Base-by-base conservation (phyloP, 129 eudicot genomes). In the Flaveria ramosissima region DNA sequence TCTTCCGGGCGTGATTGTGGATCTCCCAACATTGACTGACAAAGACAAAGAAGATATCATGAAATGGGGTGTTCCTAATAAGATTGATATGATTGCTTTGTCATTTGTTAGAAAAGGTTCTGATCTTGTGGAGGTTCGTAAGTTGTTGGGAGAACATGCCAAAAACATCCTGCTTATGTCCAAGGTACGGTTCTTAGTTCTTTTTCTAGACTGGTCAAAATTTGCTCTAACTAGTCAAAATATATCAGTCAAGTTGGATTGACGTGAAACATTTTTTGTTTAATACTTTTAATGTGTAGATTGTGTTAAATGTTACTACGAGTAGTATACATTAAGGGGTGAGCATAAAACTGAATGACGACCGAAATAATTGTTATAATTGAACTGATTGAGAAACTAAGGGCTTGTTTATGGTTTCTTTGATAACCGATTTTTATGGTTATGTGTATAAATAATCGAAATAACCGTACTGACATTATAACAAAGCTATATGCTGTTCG, bases 51-150 rank as follows among this genome's bases (percentile, higher is more conserved):
- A 86, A 65, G 90, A 89, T 84, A 89, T 89, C 57, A 57, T 89
- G 81, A 80, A 86, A n/a, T 89, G 94, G 94, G 94, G 94, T 21
- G 86, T 89, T 80, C 91, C 91, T 60, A 87, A 87, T 72, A 76
- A 87, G 51, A 87, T 86, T 52, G 90, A 86, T 81, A 86, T 86
- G 87, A 87, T 87, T 53, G 91, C 91, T 67, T 82, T 87, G 45
- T 87, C 91, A 2, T 87, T 88, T 84, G 90, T 88, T 27, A 78
- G 93, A 71, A 88, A 86, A 76, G 90, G 93, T 76, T 88, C 93
- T 12, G 93, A 88, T 63, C 72, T 88, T 83, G 83, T 88, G 41
- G 93, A 85, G 85, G 93, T 88, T 47, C 83, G 93, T 42, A 88
- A 85, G 85, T 68, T 89, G 82, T 76, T 89, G 36, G 90, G 90